Evolutionary conservation across 164 flowering plant species (phyloP).

Genomic region (Paratinospora sagittata): DNA sequence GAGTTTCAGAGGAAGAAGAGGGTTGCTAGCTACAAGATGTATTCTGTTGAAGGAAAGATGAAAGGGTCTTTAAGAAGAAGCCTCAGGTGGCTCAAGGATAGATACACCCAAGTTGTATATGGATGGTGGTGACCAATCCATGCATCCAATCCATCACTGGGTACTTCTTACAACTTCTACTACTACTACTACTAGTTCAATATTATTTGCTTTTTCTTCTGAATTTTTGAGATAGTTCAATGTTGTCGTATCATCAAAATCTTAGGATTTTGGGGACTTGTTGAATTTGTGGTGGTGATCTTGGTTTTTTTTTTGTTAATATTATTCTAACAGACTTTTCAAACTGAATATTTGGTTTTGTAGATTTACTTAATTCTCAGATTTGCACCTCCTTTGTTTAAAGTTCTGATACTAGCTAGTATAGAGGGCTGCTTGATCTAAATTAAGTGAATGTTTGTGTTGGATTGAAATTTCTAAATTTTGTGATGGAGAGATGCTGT

Average conservation of each 20-base stretch:
- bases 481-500: background rate
- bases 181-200: background rate
- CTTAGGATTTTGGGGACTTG: background rate
- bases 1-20: constrained; percentile 49
- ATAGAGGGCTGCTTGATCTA: background rate
- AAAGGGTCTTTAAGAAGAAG: constrained; percentile 38
- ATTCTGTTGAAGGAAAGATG: constrained; percentile 36
- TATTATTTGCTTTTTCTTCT: background rate
- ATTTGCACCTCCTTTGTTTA: too few relatives aligned
- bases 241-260: constrained; percentile 11
- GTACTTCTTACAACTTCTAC: background rate
- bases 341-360: background rate
- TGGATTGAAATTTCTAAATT: background rate
- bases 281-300: background rate
- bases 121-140: constrained; percentile 42
- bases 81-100: constrained; percentile 60
- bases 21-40: constrained; percentile 39
- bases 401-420: background rate
- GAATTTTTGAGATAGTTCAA: background rate
- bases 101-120: constrained; percentile 48
- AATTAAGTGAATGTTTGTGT: background rate
- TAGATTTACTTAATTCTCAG: background rate
- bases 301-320: constrained; percentile 2
- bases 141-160: too few relatives aligned
- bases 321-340: too few relatives aligned